A percentile compares a stretch with the other conserved stretches of the same genome.
Evolutionary conservation across 495 filamentous ascomycete species (phyloP).

Genomic region (Wilcoxina mikolae): DNA sequence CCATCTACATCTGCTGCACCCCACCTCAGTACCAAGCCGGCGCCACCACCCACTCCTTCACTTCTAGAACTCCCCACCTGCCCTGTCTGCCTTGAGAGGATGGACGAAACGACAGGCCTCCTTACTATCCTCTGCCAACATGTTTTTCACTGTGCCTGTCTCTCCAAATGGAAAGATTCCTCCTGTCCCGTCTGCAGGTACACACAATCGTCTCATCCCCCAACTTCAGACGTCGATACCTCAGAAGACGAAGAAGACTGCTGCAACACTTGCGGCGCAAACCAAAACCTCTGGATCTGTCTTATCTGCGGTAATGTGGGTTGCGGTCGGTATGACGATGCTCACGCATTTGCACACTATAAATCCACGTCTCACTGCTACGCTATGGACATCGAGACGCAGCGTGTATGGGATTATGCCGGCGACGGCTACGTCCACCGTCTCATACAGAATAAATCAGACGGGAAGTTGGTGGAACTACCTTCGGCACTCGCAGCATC

Average conservation of each 20-base stretch:
- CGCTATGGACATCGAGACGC: slow-evolving; percentile 78
- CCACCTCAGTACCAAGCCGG: slow-evolving; percentile 55
- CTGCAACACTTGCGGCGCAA: slow-evolving; percentile 32
- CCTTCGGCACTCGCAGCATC: slow-evolving; percentile 34
- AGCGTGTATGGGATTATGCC: slow-evolving; percentile 95
- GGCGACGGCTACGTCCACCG: slow-evolving; percentile 92
- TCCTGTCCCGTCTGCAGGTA: slow-evolving; percentile 93
- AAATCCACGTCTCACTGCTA: slow-evolving; percentile 78
- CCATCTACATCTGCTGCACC: slow-evolving; percentile 39
- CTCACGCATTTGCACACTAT: slow-evolving; percentile 89
- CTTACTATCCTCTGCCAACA: slow-evolving; percentile 95
- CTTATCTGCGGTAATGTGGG: slow-evolving; percentile 88
- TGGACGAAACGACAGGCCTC: slow-evolving; percentile 92
- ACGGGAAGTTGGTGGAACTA: slow-evolving; percentile 79
- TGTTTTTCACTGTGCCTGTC: slow-evolving; percentile 92
- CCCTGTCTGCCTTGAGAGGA: slow-evolving; percentile 89
- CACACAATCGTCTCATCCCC: slow-evolving; percentile 40
- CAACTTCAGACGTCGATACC: slow-evolving; percentile 21
- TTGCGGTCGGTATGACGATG: slow-evolving; percentile 84
- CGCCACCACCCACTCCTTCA: slow-evolving; percentile 80
- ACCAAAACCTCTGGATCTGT: slow-evolving; percentile 70
- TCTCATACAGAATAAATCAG: slow-evolving; percentile 78
- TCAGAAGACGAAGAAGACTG: slow-evolving; percentile 23
- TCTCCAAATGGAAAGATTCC: slow-evolving; percentile 88
- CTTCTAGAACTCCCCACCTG: slow-evolving; percentile 89